A percentile compares a stretch with the other conserved stretches of the same genome.
phyloP scores from a whole-genome alignment of 495 filamentous ascomycete genomes.

The Xylaria bambusicola region DNA sequence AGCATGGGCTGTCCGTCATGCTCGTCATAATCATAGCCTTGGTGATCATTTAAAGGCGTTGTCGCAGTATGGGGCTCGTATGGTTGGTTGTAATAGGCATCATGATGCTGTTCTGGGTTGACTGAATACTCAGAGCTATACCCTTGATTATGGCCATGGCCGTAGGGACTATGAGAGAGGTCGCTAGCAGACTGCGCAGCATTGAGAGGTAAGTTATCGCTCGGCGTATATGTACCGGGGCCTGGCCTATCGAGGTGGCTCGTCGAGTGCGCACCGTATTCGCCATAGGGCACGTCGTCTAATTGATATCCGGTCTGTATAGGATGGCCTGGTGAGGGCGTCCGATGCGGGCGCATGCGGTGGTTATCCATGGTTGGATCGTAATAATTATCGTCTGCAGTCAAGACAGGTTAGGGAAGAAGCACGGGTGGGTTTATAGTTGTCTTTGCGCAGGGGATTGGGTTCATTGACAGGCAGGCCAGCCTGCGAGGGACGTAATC shows the following conservation, averaged over 20 bases:
- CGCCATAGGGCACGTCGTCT: constrained; percentile 64
- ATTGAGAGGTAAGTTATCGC: constrained; percentile 37
- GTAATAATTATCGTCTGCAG: constrained; percentile 64
- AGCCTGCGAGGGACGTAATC: constrained; percentile 21
- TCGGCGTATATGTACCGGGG: constrained; percentile 56
- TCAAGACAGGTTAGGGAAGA: constrained; percentile 22
- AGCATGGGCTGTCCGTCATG: constrained; percentile 54
- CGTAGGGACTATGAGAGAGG: constrained; percentile 61
- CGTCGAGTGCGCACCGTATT: constrained; percentile 30
- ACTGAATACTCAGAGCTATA: constrained; percentile 67
- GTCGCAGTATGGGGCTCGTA: constrained; percentile 64
- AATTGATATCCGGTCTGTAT: constrained; percentile 67
- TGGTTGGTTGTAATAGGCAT: constrained; percentile 80
- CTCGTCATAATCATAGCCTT: constrained; percentile 54
- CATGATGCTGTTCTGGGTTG: constrained; percentile 80
- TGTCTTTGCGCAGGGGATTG: constrained; percentile 3
- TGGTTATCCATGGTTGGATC: constrained; percentile 55
- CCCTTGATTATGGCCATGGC: constrained; percentile 67
- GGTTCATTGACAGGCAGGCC: constrained; percentile 2
- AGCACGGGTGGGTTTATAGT: not conserved
- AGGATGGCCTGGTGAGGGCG: constrained; percentile 58
- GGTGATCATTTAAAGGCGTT: constrained; percentile 53
- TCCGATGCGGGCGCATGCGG: constrained; percentile 57
- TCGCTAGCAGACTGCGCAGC: constrained; percentile 77
- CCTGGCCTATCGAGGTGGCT: constrained; percentile 59